Conservation (phyloP, 306 rosid genomes). For the Coriaria nepalensis region DNA sequence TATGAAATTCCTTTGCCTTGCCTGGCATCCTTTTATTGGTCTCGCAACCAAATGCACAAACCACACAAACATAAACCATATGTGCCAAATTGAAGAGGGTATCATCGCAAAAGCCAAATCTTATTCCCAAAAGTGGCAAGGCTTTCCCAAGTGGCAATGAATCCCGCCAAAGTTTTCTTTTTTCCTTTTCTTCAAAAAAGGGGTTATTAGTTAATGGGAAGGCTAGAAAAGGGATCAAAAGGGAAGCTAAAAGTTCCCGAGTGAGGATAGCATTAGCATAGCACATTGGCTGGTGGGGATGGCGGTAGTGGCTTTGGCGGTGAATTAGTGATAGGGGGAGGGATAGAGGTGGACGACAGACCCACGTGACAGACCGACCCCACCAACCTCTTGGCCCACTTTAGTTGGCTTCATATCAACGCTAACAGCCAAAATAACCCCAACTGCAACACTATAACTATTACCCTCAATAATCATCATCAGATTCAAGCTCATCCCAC, state of each 20-base stretch:
- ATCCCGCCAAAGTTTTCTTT: background rate
- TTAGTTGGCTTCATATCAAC: slow-evolving; percentile 77
- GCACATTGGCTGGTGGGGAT: slow-evolving; percentile 9
- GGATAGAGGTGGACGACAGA: slow-evolving; percentile 52
- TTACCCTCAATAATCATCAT: slow-evolving; percentile 17
- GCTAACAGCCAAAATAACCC: slow-evolving; percentile 69
- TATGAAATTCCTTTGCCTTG: too few relatives aligned
- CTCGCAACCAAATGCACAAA: too few relatives aligned
- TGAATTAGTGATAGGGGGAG: slow-evolving; percentile 9
- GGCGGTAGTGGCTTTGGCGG: slow-evolving; percentile 17
- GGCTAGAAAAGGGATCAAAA: background rate
- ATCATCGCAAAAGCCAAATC: background rate
- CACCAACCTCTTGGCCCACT: slow-evolving; percentile 14
- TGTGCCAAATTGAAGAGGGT: slow-evolving; percentile 3
- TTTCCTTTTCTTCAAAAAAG: too few relatives aligned
- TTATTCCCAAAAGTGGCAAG: background rate
- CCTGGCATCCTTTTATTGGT: too few relatives aligned
- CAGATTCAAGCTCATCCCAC: too few relatives aligned
- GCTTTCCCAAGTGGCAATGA: slow-evolving; percentile 1
- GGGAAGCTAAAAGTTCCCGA: background rate
- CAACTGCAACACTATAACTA: slow-evolving; percentile 30
- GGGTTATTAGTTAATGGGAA: background rate
- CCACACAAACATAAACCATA: too few relatives aligned
- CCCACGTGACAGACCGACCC: slow-evolving; percentile 72
- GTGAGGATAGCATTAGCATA: background rate